Percentiles rank a stretch among this genome's conserved stretches.
Conservation (phyloP, 768 basidiomycete species). For the Lentinula boryana region DNA sequence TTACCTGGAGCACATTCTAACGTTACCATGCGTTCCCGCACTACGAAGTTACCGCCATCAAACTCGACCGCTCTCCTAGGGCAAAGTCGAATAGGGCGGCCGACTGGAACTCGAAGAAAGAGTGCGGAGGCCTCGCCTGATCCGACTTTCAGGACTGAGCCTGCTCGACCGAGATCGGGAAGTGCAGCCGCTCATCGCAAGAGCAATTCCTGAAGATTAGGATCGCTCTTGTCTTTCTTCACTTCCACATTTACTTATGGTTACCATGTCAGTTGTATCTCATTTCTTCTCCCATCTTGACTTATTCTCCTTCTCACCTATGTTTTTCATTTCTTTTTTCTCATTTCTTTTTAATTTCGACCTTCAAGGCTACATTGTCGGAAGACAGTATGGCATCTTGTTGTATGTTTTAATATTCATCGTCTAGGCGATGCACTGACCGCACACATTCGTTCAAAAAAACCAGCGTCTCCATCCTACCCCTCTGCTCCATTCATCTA, state of each 20-base stretch:
- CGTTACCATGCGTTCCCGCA: constrained; percentile 40
- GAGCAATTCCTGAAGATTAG: not conserved
- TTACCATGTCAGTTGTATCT: constrained; percentile 3
- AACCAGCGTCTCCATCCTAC: not conserved
- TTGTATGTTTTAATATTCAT: constrained; percentile 1
- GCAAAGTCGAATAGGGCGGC: constrained; percentile 46
- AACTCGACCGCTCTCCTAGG: constrained; percentile 27
- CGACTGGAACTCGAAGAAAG: constrained; percentile 23
- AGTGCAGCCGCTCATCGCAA: constrained; percentile 4
- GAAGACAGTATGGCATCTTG: not conserved
- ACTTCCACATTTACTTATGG: constrained; percentile 1
- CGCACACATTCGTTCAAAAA: not conserved
- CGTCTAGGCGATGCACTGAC: not conserved
- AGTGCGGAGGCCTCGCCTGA: constrained; percentile 6
- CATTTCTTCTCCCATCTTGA: constrained; percentile 3
- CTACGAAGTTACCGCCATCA: constrained; percentile 32
- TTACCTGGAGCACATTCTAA: constrained; percentile 37
- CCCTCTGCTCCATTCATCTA: not conserved
- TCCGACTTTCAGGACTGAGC: not conserved
- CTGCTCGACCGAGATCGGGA: constrained; percentile 1
- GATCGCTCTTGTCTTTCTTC: not conserved
- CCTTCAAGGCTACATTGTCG: not conserved
- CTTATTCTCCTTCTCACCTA: constrained; percentile 1
- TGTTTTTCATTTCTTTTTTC: not conserved
- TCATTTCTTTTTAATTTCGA: not conserved